These are phyloP conservation scores for Stachybotrys chlorohalonatus DNA, from an alignment of 2,329 filamentous ascomycete genomes.

Conservation along the genomic window DNA sequence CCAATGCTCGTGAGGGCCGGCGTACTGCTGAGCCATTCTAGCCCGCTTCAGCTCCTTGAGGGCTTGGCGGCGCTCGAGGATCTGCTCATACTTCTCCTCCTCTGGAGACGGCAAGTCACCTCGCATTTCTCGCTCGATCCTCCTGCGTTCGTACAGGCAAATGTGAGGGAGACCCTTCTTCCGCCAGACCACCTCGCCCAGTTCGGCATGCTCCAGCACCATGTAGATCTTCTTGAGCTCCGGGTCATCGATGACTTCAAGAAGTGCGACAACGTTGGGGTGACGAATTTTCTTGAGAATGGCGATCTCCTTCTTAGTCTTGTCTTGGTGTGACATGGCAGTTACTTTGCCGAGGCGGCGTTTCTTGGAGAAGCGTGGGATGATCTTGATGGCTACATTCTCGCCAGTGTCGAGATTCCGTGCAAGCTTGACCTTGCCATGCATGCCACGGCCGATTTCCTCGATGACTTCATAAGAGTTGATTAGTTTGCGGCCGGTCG, in stretches of 20 bases:
- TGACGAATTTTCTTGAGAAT: constrained; percentile 98
- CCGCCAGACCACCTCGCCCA: constrained; percentile 90
- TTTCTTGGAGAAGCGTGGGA: constrained; percentile 89
- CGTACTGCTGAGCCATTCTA: constrained; percentile 40
- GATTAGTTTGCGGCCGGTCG: constrained; percentile 90
- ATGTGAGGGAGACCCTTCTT: constrained; percentile 80
- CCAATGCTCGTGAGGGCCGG: constrained; percentile 60
- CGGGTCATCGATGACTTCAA: constrained; percentile 97
- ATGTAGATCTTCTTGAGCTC: constrained; percentile 97
- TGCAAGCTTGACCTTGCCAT: constrained; percentile 95
- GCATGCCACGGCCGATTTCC: constrained; percentile 89
- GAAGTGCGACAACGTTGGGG: constrained; percentile 88
- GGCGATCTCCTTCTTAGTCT: constrained; percentile 91
- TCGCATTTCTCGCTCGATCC: constrained; percentile 64
- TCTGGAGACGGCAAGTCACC: constrained; percentile 50
- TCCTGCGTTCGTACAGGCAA: constrained; percentile 69
- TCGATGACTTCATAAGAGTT: constrained; percentile 97
- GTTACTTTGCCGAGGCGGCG: constrained; percentile 80
- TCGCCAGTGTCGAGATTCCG: constrained; percentile 67
- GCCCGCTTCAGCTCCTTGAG: constrained; percentile 48
- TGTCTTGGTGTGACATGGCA: constrained; percentile 57
- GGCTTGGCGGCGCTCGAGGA: constrained; percentile 49
- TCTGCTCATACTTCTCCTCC: constrained; percentile 50
- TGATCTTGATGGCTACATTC: constrained; percentile 96
- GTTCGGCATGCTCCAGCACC: constrained; percentile 88